These are phyloP conservation scores for Auricularia sp. DNA, from an alignment of 768 basidiomycete genomes.

Conservation along the genomic window DNA sequence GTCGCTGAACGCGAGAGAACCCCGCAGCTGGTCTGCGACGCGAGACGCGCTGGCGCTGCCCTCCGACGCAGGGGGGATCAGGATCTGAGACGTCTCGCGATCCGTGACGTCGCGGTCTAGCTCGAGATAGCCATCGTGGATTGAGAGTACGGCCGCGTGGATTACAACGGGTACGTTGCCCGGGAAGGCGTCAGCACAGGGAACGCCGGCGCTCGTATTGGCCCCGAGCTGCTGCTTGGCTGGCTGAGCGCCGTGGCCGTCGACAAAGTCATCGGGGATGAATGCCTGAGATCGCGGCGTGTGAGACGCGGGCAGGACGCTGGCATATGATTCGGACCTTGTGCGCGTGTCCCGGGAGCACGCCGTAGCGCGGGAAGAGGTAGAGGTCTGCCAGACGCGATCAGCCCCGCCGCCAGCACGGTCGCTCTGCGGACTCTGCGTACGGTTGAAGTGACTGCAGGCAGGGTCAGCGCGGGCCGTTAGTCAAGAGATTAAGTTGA, in stretches of 20 bases:
- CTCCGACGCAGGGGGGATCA: background rate
- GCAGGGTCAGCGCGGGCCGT: background rate
- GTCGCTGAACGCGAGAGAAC: background rate
- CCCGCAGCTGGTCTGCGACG: background rate
- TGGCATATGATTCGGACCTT: background rate
- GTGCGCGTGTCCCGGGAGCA: background rate
- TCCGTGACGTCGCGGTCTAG: background rate
- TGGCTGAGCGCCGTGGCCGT: background rate
- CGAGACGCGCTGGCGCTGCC: background rate
- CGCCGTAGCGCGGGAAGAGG: slow-evolving; percentile 2
- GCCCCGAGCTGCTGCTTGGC: background rate
- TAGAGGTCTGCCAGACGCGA: background rate
- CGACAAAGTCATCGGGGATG: background rate
- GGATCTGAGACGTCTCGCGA: background rate
- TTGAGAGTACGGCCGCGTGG: background rate
- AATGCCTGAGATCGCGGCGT: background rate
- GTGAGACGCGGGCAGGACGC: background rate
- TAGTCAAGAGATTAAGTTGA: background rate
- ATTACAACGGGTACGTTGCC: background rate
- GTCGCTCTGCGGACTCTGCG: background rate
- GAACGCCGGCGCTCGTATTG: background rate
- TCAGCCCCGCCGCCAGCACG: background rate
- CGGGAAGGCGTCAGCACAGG: background rate
- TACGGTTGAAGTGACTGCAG: slow-evolving; percentile 1
- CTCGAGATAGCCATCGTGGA: background rate